A percentile compares a stretch with the other conserved stretches of the same genome.
phyloP scores from a whole-genome alignment of 2,329 filamentous ascomycete species.

The Fusarium sambucinum region DNA sequence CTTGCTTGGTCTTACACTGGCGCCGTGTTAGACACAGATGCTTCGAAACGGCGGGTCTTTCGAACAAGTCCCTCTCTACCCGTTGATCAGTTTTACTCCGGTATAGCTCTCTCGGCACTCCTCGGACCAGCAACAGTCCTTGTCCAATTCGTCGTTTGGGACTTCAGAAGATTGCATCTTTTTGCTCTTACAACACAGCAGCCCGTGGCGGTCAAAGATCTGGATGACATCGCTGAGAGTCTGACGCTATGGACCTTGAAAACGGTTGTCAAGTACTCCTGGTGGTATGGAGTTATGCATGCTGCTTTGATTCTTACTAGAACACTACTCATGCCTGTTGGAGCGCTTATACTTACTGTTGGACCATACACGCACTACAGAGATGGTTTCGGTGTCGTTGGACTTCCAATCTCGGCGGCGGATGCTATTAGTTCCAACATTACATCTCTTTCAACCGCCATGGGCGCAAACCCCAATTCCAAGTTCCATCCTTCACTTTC shows the following conservation, averaged over 20 bases:
- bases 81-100: constrained; percentile 40
- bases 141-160: constrained; percentile 36
- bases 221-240: constrained; percentile 38
- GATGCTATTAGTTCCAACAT: constrained; percentile 18
- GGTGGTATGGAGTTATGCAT: constrained; percentile 44
- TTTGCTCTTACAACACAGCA: constrained; percentile 33
- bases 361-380: constrained; percentile 29
- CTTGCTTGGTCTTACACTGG: constrained; percentile 40
- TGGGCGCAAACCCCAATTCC: constrained; percentile 9
- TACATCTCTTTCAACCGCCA: constrained; percentile 25
- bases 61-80: constrained; percentile 15
- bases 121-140: constrained; percentile 27
- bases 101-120: constrained; percentile 31
- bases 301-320: constrained; percentile 27
- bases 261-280: constrained; percentile 36
- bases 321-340: constrained; percentile 34
- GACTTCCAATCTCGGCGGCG: constrained; percentile 23
- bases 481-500: constrained; percentile 25
- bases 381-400: constrained; percentile 29
- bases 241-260: constrained; percentile 30
- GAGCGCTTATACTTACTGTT: constrained; percentile 33
- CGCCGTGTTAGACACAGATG: constrained; percentile 29
- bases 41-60: constrained; percentile 40
- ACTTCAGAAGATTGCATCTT: constrained; percentile 38
- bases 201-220: constrained; percentile 26